Conservation (phyloP, 192 early-diverging fungal species). For the Coemansia sp. region DNA sequence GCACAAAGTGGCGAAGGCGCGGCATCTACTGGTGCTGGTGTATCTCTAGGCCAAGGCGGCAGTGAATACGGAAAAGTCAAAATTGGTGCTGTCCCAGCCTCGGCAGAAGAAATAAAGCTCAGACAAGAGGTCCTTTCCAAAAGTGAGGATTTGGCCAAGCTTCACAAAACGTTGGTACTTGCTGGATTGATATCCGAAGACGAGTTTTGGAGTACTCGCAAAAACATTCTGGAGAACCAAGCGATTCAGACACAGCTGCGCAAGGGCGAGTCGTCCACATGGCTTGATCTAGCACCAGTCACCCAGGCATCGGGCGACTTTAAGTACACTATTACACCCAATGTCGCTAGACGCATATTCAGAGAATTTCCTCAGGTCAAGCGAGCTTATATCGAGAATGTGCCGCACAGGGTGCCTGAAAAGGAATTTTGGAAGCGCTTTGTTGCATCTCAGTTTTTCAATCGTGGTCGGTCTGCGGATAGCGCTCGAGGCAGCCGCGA, state of each 20-base stretch:
- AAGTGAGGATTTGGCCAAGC: slow-evolving; percentile 63
- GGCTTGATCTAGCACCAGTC: slow-evolving; percentile 65
- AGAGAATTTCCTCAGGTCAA: slow-evolving; percentile 86
- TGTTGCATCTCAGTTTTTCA: slow-evolving; percentile 80
- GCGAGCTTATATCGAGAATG: slow-evolving; percentile 76
- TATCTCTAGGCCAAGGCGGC: slow-evolving; percentile 9
- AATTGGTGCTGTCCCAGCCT: slow-evolving; percentile 39
- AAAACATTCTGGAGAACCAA: slow-evolving; percentile 72
- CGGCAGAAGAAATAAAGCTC: slow-evolving; percentile 62
- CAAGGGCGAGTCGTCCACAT: slow-evolving; percentile 75
- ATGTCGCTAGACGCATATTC: slow-evolving; percentile 86
- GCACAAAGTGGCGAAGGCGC: background rate
- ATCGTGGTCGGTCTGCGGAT: slow-evolving; percentile 65
- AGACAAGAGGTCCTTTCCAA: slow-evolving; percentile 65
- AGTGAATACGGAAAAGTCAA: slow-evolving; percentile 48
- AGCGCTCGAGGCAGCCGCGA: slow-evolving; percentile 54
- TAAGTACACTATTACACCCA: slow-evolving; percentile 85
- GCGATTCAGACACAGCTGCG: slow-evolving; percentile 68
- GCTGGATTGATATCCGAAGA: slow-evolving; percentile 78
- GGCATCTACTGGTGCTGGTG: slow-evolving; percentile 6
- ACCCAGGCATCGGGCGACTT: slow-evolving; percentile 75
- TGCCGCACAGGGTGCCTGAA: slow-evolving; percentile 73
- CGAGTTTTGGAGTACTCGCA: slow-evolving; percentile 90
- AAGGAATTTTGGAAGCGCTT: slow-evolving; percentile 88
- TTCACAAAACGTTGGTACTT: slow-evolving; percentile 80